Base-by-base conservation (phyloP, 805 yeast genomes). In the Metschnikowia peoriensis region DNA sequence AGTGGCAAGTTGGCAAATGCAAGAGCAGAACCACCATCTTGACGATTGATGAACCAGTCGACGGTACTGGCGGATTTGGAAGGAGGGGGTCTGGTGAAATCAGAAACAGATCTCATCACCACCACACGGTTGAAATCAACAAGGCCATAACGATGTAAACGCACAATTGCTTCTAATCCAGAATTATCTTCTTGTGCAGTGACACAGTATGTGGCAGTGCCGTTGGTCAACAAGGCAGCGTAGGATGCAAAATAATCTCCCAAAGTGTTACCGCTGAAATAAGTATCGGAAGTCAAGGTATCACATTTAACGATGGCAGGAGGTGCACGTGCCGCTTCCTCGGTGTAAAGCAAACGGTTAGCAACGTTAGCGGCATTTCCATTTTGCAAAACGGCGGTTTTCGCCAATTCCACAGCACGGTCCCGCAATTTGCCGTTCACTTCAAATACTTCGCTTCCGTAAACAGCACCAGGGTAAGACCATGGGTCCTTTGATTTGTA, bases 171-270 rank as follows among this genome's bases (percentile, higher is more conserved):
- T 65, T 83, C 86, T 60, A 84, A 75, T 14, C 84, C 71, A 16
- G 88, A 88, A 63, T 82, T 80, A 64, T 84, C 88, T 66, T 84
- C 89, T 66, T 83, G 86, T 50, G 84, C 86, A 43, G 86, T 77
- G 40, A 83, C 62, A 65, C 86, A 81, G 71, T 82, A 84, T 14
- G 66, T 67, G 28, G 81, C 86, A 37, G 84, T 73, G 51, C 83
- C 83, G 61, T 84, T 84, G 57, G 87, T 78, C 62, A 83, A 64
- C 54, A 81, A 57, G n/a, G 57, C 54, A 35, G 85, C 73, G 61
- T 70, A 78, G 64, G 72, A 72, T 28, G 74, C 63, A 61, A 81
- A 80, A 58, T 81, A 70, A 60, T 80, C 77, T 53, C 75, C 78
- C 59, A 83, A 72, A 14, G 66, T 65, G 45, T 72, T 66, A 54